Conservation (phyloP, 352 stramenopile species). For the Phytophthora capsici region DNA sequence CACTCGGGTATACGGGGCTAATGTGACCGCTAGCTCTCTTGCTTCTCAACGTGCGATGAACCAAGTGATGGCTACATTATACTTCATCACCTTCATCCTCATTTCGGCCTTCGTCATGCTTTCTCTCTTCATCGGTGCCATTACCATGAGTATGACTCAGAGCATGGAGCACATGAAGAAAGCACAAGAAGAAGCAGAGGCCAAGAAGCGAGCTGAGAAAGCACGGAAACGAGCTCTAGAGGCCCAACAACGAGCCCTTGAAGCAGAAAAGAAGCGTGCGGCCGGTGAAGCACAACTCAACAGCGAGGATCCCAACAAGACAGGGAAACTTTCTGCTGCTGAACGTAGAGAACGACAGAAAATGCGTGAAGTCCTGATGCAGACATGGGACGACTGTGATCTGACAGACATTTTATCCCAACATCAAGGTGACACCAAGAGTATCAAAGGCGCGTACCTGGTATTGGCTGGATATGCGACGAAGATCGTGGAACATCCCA, state of each 20-base stretch:
- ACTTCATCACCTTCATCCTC: slow-evolving; percentile 90
- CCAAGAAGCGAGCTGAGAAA: slow-evolving; percentile 67
- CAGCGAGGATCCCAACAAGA: slow-evolving; percentile 5
- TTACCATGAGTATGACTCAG: slow-evolving; percentile 92
- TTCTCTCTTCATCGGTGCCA: slow-evolving; percentile 90
- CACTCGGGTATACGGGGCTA: slow-evolving; percentile 59
- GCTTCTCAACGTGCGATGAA: slow-evolving; percentile 48
- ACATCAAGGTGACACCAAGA: slow-evolving; percentile 53
- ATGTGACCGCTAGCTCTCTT: slow-evolving; percentile 47
- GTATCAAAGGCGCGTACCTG: slow-evolving; percentile 61
- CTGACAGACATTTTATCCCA: slow-evolving; percentile 66
- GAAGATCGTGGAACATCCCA: slow-evolving; percentile 64
- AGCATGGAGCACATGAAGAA: slow-evolving; percentile 91
- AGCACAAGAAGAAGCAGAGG: slow-evolving; percentile 68
- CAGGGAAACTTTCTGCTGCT: slow-evolving; percentile 54
- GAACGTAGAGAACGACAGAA: slow-evolving; percentile 72
- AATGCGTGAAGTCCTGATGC: slow-evolving; percentile 76
- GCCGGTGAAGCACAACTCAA: slow-evolving; percentile 13
- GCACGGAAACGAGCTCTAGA: slow-evolving; percentile 60
- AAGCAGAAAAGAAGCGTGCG: slow-evolving; percentile 48
- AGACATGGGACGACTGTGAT: slow-evolving; percentile 81
- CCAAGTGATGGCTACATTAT: slow-evolving; percentile 66
- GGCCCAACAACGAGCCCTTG: slow-evolving; percentile 49
- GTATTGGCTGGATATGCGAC: slow-evolving; percentile 42
- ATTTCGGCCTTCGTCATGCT: slow-evolving; percentile 91